phyloP scores from a whole-genome alignment of 352 stramenopile genomes.

The Phytophthora palmivora region DNA sequence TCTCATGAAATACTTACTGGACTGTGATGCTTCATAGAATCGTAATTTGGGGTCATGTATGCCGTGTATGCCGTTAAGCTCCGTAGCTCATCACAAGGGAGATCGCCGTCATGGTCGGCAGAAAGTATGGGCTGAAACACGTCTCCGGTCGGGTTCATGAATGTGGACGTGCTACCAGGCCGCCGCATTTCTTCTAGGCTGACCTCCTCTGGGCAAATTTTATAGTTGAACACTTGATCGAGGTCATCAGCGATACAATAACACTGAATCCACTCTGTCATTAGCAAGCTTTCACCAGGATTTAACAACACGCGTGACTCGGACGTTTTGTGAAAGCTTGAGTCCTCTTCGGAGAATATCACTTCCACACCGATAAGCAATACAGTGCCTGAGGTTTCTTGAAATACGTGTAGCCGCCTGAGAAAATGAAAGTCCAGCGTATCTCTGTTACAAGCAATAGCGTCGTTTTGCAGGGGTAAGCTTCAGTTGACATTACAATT shows the following conservation, averaged over 20 bases:
- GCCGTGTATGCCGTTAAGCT: slow-evolving; percentile 62
- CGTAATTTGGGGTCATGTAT: slow-evolving; percentile 52
- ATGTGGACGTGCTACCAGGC: slow-evolving; percentile 32
- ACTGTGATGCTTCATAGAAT: slow-evolving; percentile 34
- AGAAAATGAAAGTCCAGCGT: slow-evolving; percentile 74
- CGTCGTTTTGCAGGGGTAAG: background rate
- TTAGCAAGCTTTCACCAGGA: slow-evolving; percentile 73
- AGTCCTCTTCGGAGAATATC: slow-evolving; percentile 56
- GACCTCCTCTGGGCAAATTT: slow-evolving; percentile 59
- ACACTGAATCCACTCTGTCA: slow-evolving; percentile 82
- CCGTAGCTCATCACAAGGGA: slow-evolving; percentile 45
- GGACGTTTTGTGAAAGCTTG: slow-evolving; percentile 24
- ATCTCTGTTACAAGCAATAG: slow-evolving; percentile 58
- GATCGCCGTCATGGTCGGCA: slow-evolving; percentile 28
- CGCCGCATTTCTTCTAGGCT: slow-evolving; percentile 52
- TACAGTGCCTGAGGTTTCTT: slow-evolving; percentile 68
- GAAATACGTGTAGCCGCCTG: slow-evolving; percentile 56
- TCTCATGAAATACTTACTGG: slow-evolving; percentile 30
- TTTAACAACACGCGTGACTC: slow-evolving; percentile 82
- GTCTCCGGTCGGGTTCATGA: slow-evolving; percentile 59
- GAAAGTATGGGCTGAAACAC: slow-evolving; percentile 59
- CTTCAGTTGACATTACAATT: background rate
- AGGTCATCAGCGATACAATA: slow-evolving; percentile 90
- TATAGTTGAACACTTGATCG: slow-evolving; percentile 64
- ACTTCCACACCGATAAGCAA: slow-evolving; percentile 86